Evolutionary conservation across 2,329 filamentous ascomycete genomes (phyloP).

Genomic region (Colletotrichum siamense): DNA sequence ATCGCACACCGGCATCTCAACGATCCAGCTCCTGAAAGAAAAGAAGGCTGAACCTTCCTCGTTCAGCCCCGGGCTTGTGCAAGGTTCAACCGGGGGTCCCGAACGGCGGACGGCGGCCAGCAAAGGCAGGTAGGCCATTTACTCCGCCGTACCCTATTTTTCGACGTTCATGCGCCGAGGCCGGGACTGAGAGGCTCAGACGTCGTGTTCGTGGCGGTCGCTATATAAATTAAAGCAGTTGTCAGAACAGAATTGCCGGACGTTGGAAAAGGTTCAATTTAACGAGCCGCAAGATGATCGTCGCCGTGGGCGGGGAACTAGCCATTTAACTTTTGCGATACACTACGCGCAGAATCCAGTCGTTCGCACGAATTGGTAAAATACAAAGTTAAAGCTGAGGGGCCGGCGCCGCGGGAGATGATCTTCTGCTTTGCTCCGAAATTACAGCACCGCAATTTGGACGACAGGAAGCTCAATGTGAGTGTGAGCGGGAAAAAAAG

Average conservation of each 20-base stretch:
- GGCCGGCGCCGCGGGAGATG: not conserved
- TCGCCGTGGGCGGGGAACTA: not conserved
- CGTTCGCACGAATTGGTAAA: not conserved
- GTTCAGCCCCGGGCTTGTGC: not conserved
- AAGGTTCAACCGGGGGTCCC: not conserved
- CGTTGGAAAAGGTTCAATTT: not conserved
- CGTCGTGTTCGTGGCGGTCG: not conserved
- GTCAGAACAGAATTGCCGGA: not conserved
- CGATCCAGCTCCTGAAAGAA: conserved; percentile 1
- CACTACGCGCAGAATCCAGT: not conserved
- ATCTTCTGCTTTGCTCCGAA: not conserved
- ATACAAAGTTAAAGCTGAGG: not conserved
- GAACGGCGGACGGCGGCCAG: not conserved
- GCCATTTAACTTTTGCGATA: not conserved
- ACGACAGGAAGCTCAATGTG: not conserved
- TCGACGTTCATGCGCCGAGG: conserved; percentile 9
- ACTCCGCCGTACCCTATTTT: conserved; percentile 8
- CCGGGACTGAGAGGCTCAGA: not conserved
- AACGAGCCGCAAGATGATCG: not conserved
- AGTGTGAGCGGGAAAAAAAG: not conserved
- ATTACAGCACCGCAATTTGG: not conserved
- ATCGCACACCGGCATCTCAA: conserved; percentile 6
- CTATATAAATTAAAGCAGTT: not conserved
- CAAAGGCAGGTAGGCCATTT: not conserved
- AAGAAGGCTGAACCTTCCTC: not conserved